Percentiles rank a stretch among this genome's conserved stretches.
Evolutionary conservation across 345 rosid genomes (phyloP).

Genomic region (Arabis alpina): DNA sequence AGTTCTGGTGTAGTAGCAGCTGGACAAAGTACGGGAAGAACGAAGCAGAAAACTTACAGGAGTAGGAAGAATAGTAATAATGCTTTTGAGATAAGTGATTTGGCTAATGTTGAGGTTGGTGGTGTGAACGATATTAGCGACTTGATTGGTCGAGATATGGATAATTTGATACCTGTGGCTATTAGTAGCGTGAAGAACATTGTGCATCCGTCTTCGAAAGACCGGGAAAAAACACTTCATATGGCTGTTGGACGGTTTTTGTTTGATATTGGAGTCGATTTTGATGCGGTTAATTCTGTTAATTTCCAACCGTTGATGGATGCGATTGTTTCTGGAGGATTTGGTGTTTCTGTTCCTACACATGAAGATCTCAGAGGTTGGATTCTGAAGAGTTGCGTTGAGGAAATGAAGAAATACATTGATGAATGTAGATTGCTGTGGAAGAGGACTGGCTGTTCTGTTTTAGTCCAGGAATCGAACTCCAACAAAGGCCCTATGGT

Average conservation of each 20-base stretch:
- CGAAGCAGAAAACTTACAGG: constrained; percentile 48
- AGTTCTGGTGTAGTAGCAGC: constrained; percentile 19
- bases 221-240: constrained; percentile 47
- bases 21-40: constrained; percentile 38
- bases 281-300: constrained; percentile 67
- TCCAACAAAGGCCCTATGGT: constrained; percentile 51
- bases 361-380: constrained; percentile 70
- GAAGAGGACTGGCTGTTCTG: constrained; percentile 78
- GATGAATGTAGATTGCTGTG: constrained; percentile 50
- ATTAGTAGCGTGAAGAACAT: constrained; percentile 46
- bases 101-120: constrained; percentile 41
- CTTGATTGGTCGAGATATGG: constrained; percentile 42
- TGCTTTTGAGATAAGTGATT: constrained; percentile 58
- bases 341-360: constrained; percentile 54
- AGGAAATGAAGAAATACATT: constrained; percentile 66
- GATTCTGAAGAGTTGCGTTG: constrained; percentile 71
- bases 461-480: constrained; percentile 70
- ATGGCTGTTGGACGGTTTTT: constrained; percentile 70
- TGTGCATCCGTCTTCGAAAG: constrained; percentile 41
- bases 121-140: constrained; percentile 31
- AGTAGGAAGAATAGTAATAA: constrained; percentile 43
- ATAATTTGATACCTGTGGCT: constrained; percentile 45
- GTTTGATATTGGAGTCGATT: constrained; percentile 75
- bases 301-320: constrained; percentile 75
- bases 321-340: constrained; percentile 62